Evolutionary conservation across 2,329 filamentous ascomycete species (phyloP), one percentile per base, ranked within the genome.

Genomic region (Aspergillus thermomutatus): DNA sequence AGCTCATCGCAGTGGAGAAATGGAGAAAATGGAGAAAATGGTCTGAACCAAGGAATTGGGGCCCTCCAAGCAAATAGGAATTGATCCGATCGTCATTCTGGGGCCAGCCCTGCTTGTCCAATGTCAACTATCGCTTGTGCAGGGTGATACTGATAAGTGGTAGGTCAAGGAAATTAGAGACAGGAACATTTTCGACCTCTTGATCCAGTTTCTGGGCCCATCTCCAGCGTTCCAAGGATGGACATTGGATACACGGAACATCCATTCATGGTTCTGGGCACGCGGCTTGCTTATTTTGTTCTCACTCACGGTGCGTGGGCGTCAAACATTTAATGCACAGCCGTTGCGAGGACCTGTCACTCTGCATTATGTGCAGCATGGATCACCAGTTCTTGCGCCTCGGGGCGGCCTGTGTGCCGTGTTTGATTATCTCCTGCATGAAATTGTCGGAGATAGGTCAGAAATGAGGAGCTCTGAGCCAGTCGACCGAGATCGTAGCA

Each of bases 331-430:
- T 59, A 56, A 60, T 57, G 53, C 58, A 65, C 56, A 60, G 57
- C 60, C 63, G 63, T 64, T 64, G 50, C 50, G 52, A 56, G 52
- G 57, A 60, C 56, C 55, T 41, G 50, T 53, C 43, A 25, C 43
- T 10, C 54, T 61, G 49, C 54, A 58, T 57, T 50, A 41, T 50
- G 56, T 34, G 43, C 58, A 62, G 61, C 62, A 63, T 61, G 57
- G 63, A 61, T 64, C 62, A 63, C 58, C 62, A n/a, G 57, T 63
- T 64, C 60, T 60, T 53, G 37, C 47, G 43, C 45, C 45, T 56
- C 46, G 25, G 43, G 47, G 11, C 49, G 56, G 58, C 50, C 60
- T 58, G 56, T 61, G 57, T 59, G 48, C 48, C 40, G 21, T 10
- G 19, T 34, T 45, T 27, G 25, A 14, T 55, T 37, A 40, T 23